Evolutionary conservation across 768 basidiomycete genomes (phyloP).

Genomic region (Lentinus brumalis): DNA sequence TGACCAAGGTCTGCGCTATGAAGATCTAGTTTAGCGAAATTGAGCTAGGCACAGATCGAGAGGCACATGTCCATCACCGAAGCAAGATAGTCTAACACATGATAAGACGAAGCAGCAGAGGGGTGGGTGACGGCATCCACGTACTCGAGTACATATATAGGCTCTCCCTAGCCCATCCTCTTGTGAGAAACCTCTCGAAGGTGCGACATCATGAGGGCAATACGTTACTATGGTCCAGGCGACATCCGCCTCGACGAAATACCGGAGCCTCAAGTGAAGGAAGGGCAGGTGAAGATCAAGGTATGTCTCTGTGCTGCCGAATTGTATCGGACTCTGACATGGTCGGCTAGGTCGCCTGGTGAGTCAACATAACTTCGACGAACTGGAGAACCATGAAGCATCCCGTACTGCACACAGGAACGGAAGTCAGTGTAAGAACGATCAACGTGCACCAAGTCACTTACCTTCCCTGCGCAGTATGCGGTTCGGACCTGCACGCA

Average conservation of each 20-base stretch:
- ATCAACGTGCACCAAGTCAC: background rate
- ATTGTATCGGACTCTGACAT: background rate
- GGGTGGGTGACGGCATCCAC: too few species aligned
- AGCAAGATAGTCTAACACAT: too few species aligned
- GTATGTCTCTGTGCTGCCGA: slow-evolving; percentile 22
- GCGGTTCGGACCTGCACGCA: slow-evolving; percentile 52
- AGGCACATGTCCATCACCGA: too few species aligned
- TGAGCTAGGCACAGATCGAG: too few species aligned
- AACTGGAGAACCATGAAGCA: background rate
- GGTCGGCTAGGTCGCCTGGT: slow-evolving; percentile 12
- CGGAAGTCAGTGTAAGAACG: slow-evolving; percentile 3
- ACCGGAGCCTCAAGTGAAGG: slow-evolving; percentile 36
- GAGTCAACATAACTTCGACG: background rate
- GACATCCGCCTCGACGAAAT: slow-evolving; percentile 48
- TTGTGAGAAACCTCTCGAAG: too few species aligned
- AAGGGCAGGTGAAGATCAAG: slow-evolving; percentile 49
- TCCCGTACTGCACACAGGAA: slow-evolving; percentile 11
- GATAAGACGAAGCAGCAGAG: too few species aligned
- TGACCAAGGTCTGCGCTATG: too few species aligned
- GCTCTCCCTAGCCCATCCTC: too few species aligned
- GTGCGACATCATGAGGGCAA: slow-evolving; percentile 41
- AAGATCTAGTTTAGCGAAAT: too few species aligned
- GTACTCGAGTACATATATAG: too few species aligned
- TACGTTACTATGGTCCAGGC: slow-evolving; percentile 45
- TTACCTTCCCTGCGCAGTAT: slow-evolving; percentile 33